Conservation (phyloP, 2,329 filamentous ascomycete genomes). For the Remersonia thermophila region DNA sequence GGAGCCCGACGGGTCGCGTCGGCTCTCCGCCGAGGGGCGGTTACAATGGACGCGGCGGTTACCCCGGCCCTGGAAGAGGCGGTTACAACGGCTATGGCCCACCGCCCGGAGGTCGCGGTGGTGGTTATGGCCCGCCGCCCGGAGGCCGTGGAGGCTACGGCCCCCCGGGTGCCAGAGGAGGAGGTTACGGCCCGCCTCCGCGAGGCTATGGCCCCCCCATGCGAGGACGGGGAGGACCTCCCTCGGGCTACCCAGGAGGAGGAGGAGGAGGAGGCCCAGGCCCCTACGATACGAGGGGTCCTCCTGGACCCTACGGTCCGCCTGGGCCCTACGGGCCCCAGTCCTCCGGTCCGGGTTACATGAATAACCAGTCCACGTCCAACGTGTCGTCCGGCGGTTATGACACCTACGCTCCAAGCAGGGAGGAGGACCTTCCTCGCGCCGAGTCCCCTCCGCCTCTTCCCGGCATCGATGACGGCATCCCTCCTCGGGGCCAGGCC, state of each 20-base stretch:
- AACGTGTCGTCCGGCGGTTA: slow-evolving; percentile 26
- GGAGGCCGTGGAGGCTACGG: slow-evolving; percentile 36
- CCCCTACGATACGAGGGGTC: slow-evolving; percentile 27
- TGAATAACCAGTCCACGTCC: slow-evolving; percentile 25
- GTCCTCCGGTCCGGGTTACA: slow-evolving; percentile 23
- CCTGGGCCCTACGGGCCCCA: slow-evolving; percentile 22
- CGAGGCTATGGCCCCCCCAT: slow-evolving; percentile 26
- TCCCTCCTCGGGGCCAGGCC: slow-evolving; percentile 45
- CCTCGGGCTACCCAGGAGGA: too few relatives aligned
- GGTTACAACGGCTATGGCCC: slow-evolving; percentile 29
- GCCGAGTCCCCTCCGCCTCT: slow-evolving; percentile 54
- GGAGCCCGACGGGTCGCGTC: slow-evolving; percentile 34
- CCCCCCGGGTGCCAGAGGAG: slow-evolving; percentile 26
- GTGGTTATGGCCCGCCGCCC: slow-evolving; percentile 23
- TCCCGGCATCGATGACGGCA: slow-evolving; percentile 29
- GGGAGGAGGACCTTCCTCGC: slow-evolving; percentile 36
- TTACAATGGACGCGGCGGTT: slow-evolving; percentile 40
- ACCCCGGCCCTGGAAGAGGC: slow-evolving; percentile 29
- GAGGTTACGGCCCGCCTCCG: slow-evolving; percentile 31
- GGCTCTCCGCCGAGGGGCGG: slow-evolving; percentile 43
- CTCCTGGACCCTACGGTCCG: slow-evolving; percentile 25
- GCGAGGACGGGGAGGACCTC: too few relatives aligned
- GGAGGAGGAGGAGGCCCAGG: slow-evolving; percentile 20
- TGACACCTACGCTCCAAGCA: too few relatives aligned
- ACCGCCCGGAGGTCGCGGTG: slow-evolving; percentile 23